phyloP scores from a whole-genome alignment of 2,329 filamentous ascomycete species.

The Fusarium chaquense region DNA sequence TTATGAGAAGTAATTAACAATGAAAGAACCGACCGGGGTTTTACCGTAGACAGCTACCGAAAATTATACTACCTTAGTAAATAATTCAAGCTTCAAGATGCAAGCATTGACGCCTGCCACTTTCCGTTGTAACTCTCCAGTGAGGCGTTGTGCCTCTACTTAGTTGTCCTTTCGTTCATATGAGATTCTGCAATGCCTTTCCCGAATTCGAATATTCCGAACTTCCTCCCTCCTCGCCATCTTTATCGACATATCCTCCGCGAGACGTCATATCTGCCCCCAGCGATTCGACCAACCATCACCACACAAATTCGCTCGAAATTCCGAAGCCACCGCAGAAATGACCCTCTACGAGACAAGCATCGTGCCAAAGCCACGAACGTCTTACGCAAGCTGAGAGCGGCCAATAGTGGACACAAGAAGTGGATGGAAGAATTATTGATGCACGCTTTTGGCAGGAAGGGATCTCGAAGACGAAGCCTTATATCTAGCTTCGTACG shows the following conservation, averaged over 20 bases:
- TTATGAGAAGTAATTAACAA: neutral
- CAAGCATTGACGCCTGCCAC: neutral
- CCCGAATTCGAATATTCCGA: conserved; percentile 45
- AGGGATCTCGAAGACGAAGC: conserved; percentile 63
- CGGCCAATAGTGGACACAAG: conserved; percentile 65
- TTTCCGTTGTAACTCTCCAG: neutral
- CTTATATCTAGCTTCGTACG: conserved; percentile 58
- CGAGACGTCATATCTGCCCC: conserved; percentile 70
- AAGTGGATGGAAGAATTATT: conserved; percentile 62
- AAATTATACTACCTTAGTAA: conserved; percentile 8
- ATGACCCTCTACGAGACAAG: conserved; percentile 46
- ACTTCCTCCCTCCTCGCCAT: conserved; percentile 46
- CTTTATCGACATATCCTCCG: conserved; percentile 71
- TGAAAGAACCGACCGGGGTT: conserved; percentile 26
- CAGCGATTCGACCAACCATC: conserved; percentile 60
- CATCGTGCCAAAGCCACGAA: conserved; percentile 58
- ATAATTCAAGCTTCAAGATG: neutral
- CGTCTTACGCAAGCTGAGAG: conserved; percentile 62
- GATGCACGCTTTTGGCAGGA: conserved; percentile 63
- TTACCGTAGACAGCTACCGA: conserved; percentile 16
- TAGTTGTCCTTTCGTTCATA: neutral
- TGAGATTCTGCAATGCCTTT: conserved; percentile 46
- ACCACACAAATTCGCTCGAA: conserved; percentile 57
- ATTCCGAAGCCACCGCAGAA: conserved; percentile 58
- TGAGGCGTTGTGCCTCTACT: conserved; percentile 24